These are phyloP conservation scores for Cornus kousa DNA, from an alignment of 148 eudicot species.

Conservation along the genomic window DNA sequence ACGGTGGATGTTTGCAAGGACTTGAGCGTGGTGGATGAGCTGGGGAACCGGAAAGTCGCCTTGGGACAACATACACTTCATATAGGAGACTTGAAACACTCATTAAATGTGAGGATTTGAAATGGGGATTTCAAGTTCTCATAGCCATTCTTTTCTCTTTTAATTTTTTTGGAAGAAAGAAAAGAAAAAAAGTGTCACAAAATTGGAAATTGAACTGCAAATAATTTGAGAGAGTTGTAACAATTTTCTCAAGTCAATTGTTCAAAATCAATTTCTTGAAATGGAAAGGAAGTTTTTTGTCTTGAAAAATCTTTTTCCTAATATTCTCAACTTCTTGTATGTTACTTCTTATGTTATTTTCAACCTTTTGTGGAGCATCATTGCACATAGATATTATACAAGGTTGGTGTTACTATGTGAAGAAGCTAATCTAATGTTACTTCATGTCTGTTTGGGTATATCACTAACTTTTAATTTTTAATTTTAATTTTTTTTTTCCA, in stretches of 20 bases:
- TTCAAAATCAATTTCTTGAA: not conserved
- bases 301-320: not conserved
- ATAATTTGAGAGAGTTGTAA: not conserved
- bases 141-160: not conserved
- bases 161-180: not conserved
- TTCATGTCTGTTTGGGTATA: too few relatives aligned
- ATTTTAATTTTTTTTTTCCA: too few relatives aligned
- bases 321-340: not conserved
- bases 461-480: too few relatives aligned
- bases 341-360: not conserved
- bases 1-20: conserved; percentile 80
- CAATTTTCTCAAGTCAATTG: not conserved
- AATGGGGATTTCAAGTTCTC: not conserved
- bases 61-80: conserved; percentile 70
- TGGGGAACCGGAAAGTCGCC: conserved; percentile 60
- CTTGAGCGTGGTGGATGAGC: conserved; percentile 78
- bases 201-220: not conserved
- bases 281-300: not conserved
- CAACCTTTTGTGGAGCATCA: not conserved
- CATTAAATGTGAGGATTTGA: conserved; percentile 46
- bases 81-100: conserved; percentile 66
- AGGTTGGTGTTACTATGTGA: too few relatives aligned
- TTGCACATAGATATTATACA: too few relatives aligned
- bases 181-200: not conserved
- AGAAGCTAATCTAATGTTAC: too few relatives aligned